Evolutionary conservation across 805 yeast genomes (phyloP), one percentile per base, ranked within the genome.

Genomic region (Lipomyces spencermartinsiae): DNA sequence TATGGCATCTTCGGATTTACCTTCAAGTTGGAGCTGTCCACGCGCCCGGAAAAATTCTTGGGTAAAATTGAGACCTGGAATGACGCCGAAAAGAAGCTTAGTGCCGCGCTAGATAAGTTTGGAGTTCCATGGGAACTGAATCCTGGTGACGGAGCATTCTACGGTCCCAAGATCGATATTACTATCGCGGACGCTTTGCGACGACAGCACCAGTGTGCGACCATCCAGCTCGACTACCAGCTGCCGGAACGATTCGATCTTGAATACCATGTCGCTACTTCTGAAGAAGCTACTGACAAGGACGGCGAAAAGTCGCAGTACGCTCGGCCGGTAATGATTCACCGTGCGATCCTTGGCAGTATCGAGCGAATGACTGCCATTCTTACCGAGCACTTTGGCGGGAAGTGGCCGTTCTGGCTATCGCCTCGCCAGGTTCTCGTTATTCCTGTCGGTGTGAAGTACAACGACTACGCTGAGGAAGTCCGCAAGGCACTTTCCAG

Each of bases 401-500:
- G 99, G 77, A 95, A 93, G 80, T 95, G 99, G 99, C 99, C 99
- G 77, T 92, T 95, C 86, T 95, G 99, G 99, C 85, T 95, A 78
- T 93, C 98, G n/a, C 99, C 99, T 77, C 90, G 99, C 84, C 99
- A 95, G 83, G 86, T 94, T 67, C 84, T 94, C 75, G 96, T 95
- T 76, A 95, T 95, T 37, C 99, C 99, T 74, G 98, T 95, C 75
- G 98, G 97, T 77, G 96, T 91, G 72, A 92, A 91, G 80, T 94
- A 89, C 84, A 88, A 84, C 77, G 97, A 89, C 73, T 95, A 95
- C 78, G 99, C 98, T 56, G 88, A 89, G 80, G 83, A 87, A 74
- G 90, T 95, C 73, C 88, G 89, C 76, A 12, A 60, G 56, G 83
- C 89, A 78, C 89, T 90, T 77, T 74, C 71, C 64, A 83, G 82